These are phyloP conservation scores for Ceratonia siliqua DNA, from an alignment of 306 rosid species.

Conservation along the genomic window DNA sequence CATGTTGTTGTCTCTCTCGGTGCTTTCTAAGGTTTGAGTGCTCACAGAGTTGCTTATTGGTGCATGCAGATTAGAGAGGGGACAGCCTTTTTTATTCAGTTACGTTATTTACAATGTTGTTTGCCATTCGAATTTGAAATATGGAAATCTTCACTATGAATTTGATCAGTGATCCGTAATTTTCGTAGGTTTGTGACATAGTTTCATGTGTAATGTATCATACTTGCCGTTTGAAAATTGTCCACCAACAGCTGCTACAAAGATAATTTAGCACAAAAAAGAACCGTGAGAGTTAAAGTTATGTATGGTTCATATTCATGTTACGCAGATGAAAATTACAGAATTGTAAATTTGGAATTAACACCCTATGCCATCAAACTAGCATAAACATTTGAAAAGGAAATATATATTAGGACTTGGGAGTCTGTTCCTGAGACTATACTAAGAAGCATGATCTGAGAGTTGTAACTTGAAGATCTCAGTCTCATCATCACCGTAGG, in stretches of 20 bases:
- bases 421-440: not conserved
- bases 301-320: too few species aligned
- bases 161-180: not conserved
- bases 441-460: not conserved
- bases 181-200: not conserved
- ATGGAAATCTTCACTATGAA: not conserved
- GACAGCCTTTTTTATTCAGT: constrained; percentile 11
- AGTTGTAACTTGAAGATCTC: not conserved
- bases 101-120: constrained; percentile 15
- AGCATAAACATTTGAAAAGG: not conserved
- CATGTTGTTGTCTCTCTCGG: not conserved
- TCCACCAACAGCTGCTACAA: not conserved
- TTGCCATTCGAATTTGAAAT: not conserved
- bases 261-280: not conserved
- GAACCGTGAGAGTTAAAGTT: too few species aligned
- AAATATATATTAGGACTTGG: too few species aligned
- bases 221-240: not conserved
- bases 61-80: not conserved
- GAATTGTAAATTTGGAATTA: not conserved
- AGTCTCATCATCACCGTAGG: not conserved
- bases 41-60: not conserved
- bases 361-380: not conserved
- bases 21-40: not conserved
- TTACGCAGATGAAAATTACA: not conserved
- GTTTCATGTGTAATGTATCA: not conserved